Base-by-base conservation (phyloP, 176 grass and related monocot genomes). In the Oryza officinalis region DNA sequence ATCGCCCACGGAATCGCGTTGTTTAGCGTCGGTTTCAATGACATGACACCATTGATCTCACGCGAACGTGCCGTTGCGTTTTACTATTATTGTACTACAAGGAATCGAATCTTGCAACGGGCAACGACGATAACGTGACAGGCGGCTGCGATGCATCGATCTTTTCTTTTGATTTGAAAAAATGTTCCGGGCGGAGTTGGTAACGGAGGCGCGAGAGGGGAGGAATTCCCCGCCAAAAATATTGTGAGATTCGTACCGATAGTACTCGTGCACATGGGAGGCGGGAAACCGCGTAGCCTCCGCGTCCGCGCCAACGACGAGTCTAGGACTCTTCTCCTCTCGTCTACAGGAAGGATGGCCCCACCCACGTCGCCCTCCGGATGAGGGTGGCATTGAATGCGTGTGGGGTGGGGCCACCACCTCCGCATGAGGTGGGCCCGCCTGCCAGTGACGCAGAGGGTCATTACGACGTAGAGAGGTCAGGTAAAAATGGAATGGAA, bases 281-380 rank as follows among this genome's bases (percentile, higher is more conserved):
- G 50, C 17, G 18, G 30, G 37, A 18, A 17, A 23, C 83, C 83
- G 83, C 83, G 83, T 85, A 13, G 74, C 0, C 30, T 74, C 69
- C 45, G 77, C 77, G 84, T 65, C 63, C 63, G 28, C 65, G 41
- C 3, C 35, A 46, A 4, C 35, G 35, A 9, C 68, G 9, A 14
- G 22, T 2, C 32, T 33, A 14, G 7, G 10, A 9, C 44, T 46
- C 31, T 32, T 32, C 31, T 32, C 31, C 31, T 32, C 10, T 40
- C 37, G 8, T 8, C 37, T 40, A 41, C 40, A 57, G n/a, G n/a
- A 57, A 57, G 15, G 52, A 57, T 25, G 57, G 23, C 57, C 52
- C 52, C 52, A 57, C 52, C 52, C 52, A 57, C 18, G 18, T 57
- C 52, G 52, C 20, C 52, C 6, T 22, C 52, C 0, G 52, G 52